phyloP scores from a whole-genome alignment of 2,329 filamentous ascomycete species.

The Grosmannia clavigera region DNA sequence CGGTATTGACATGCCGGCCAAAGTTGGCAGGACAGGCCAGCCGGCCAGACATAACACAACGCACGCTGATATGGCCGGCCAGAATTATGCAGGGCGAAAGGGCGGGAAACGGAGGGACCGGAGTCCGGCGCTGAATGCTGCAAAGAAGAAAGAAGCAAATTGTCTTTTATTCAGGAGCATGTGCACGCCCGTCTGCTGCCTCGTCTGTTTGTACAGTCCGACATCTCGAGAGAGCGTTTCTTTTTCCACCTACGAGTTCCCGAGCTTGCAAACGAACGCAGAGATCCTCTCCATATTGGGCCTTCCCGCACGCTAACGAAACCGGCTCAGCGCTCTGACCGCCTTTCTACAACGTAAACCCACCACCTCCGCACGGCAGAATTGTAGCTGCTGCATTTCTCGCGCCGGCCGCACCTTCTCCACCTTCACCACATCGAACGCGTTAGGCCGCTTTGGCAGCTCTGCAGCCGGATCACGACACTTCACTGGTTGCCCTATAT shows the following conservation, averaged over 20 bases:
- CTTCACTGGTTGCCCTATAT: background rate
- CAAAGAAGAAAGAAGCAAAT: background rate
- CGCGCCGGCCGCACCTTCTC: background rate
- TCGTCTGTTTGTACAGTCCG: no score
- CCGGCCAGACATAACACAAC: background rate
- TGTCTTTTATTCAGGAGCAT: background rate
- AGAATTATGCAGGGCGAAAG: background rate
- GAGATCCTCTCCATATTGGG: background rate
- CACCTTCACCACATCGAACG: background rate
- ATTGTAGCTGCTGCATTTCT: background rate
- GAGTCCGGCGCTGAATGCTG: background rate
- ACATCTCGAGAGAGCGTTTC: no score
- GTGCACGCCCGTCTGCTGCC: no score
- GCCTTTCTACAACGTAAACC: background rate
- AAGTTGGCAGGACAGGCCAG: background rate
- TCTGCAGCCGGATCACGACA: background rate
- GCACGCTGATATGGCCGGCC: background rate
- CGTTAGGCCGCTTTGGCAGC: background rate
- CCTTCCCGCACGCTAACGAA: background rate
- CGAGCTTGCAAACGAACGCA: no score
- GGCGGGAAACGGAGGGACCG: background rate
- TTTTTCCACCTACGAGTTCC: no score
- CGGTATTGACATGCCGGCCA: background rate
- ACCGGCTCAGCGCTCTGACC: background rate
- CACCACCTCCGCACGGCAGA: background rate